Evolutionary conservation across 495 filamentous ascomycete genomes (phyloP).

Genomic region (Penicillium paxilli): DNA sequence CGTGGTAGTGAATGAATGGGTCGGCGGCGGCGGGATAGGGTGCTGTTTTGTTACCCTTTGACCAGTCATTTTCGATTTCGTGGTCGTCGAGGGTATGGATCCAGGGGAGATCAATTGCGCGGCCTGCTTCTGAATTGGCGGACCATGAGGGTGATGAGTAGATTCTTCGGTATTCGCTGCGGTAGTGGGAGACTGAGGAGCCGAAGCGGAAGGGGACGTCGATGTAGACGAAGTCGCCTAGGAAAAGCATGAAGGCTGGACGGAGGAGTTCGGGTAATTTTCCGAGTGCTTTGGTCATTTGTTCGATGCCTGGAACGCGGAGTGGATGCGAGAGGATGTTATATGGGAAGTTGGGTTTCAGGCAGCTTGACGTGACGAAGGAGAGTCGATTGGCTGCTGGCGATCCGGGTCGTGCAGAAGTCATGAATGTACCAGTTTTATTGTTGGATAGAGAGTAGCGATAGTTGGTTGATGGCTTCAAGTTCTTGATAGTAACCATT

Average conservation of each 20-base stretch:
- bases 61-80: conserved; percentile 93
- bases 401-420: conserved; percentile 65
- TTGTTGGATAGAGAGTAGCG: conserved; percentile 83
- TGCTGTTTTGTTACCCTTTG: conserved; percentile 64
- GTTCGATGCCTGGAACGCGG: conserved; percentile 72
- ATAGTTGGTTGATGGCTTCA: conserved; percentile 67
- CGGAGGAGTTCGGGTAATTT: conserved; percentile 60
- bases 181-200: conserved; percentile 69
- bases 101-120: conserved; percentile 73
- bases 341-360: conserved; percentile 90
- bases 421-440: conserved; percentile 74
- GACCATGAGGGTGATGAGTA: conserved; percentile 93
- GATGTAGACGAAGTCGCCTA: conserved; percentile 98
- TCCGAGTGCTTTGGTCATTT: conserved; percentile 56
- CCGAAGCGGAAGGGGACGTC: conserved; percentile 85
- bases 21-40: conserved; percentile 77
- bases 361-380: conserved; percentile 88
- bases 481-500: conserved; percentile 53
- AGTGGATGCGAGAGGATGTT: conserved; percentile 77
- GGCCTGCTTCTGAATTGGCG: conserved; percentile 41
- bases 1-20: conserved; percentile 85
- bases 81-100: conserved; percentile 96
- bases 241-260: conserved; percentile 89
- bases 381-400: conserved; percentile 67
- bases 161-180: conserved; percentile 87